Base-by-base conservation (phyloP, 1,284 basidiomycete species). In the Hymenochaete sp. region DNA sequence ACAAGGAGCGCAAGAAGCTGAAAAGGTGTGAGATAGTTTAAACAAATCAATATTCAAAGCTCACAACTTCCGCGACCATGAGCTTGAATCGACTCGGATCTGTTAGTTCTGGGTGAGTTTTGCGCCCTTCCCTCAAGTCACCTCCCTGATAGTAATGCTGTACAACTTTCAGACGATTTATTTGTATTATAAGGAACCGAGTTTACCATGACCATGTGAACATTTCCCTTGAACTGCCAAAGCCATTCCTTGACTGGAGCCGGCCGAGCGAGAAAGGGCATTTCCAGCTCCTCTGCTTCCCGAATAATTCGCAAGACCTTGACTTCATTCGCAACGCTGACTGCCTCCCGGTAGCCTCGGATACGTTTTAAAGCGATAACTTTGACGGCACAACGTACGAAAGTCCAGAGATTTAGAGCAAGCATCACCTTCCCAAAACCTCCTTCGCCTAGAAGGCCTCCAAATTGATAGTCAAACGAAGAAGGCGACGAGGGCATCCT, bases 61-160 rank as follows among this genome's bases (percentile, higher is more conserved):
- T 47, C 21, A 42, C 45, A 5, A 47, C 45, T 47, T 47, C 45
- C 11, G 45, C 45, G 21, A 42, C 45, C 45, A 47, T 47, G 8
- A 41, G 25, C 22, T 47, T 47, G 18, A 47, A 47, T 25, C 22
- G 26, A 9, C 22, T 13, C n/a, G 45, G 45, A 21, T 47, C 40
- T 21, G 32, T n/a, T 14, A 47, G 39, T 21, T 47, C 45, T 8
- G 38, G 28, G 22, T 41, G 39, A 24, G 13, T 33, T 3, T 42
- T 28, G 13, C 14, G 11, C 16, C 45, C 40, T 47, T 39, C 21
- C 6, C 38, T 39, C 9, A 47, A 24, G 22, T 47, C 45, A 27
- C 45, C 45, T 11, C 45, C 45, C 18, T 35, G 18, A 35, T 47
- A 47, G 22, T 47, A 47, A 25, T 47, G 32, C 45, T 47, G 42